phyloP scores from a whole-genome alignment of 345 rosid species.

The rapeseed (Brassica napus) region DNA sequence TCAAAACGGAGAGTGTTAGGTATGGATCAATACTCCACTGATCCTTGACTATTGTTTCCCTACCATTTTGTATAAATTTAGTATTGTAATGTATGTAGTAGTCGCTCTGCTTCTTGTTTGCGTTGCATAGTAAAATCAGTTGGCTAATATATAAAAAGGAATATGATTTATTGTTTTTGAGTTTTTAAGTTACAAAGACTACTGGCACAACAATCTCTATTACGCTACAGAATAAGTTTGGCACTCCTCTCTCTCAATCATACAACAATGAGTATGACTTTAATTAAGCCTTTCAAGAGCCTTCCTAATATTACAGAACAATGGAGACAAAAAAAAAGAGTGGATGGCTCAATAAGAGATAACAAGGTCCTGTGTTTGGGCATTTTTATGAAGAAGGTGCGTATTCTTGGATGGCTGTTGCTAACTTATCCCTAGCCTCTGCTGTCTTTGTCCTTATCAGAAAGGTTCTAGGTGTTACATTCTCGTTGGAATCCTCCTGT shows the following conservation, averaged over 20 bases:
- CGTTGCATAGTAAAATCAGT: neutral
- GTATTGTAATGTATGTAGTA: slow-evolving; percentile 36
- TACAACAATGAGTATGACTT: slow-evolving; percentile 31
- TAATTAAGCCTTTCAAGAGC: slow-evolving; percentile 24
- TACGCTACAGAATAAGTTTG: slow-evolving; percentile 21
- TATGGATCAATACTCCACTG: slow-evolving; percentile 42
- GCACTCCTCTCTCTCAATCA: slow-evolving; percentile 20
- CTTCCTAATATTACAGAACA: slow-evolving; percentile 35
- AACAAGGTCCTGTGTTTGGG: slow-evolving; percentile 17
- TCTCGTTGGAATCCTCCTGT: slow-evolving; percentile 56
- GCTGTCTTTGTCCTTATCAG: slow-evolving; percentile 69
- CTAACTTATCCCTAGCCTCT: slow-evolving; percentile 80
- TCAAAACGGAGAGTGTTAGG: slow-evolving; percentile 40
- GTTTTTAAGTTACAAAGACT: slow-evolving; percentile 19
- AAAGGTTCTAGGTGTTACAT: slow-evolving; percentile 69
- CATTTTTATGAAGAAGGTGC: slow-evolving; percentile 60
- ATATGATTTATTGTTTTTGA: slow-evolving; percentile 22
- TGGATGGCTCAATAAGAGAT: slow-evolving; percentile 6
- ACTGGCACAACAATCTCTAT: slow-evolving; percentile 25
- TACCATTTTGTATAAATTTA: slow-evolving; percentile 32
- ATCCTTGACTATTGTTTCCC: slow-evolving; percentile 26
- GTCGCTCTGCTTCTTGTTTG: slow-evolving; percentile 5
- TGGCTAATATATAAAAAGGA: neutral
- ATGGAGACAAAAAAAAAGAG: neutral
- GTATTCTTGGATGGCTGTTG: slow-evolving; percentile 71